These are phyloP conservation scores for Tolypocladium pustulatum DNA, from an alignment of 2,329 filamentous ascomycete genomes.

Conservation along the genomic window DNA sequence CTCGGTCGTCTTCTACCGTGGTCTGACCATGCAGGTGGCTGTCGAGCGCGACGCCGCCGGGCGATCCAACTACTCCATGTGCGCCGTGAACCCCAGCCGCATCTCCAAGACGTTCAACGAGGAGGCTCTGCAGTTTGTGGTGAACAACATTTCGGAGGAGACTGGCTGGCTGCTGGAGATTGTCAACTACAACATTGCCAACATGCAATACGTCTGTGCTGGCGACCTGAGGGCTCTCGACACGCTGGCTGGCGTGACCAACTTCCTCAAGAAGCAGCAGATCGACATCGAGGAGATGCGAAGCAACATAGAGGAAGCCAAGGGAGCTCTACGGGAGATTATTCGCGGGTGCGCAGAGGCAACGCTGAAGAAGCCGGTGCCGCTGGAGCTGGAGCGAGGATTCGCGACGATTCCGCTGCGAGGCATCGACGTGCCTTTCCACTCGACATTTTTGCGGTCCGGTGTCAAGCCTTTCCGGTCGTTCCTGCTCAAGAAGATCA, in stretches of 20 bases:
- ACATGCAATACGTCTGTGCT: conserved; percentile 66
- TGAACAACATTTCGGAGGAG: conserved; percentile 87
- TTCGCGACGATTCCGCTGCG: conserved; percentile 95
- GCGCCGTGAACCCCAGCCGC: conserved; percentile 94
- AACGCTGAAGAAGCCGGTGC: conserved; percentile 79
- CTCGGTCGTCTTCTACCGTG: conserved; percentile 97
- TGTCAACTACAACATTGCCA: conserved; percentile 87
- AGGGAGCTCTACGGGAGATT: conserved; percentile 80
- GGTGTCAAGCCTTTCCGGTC: conserved; percentile 98
- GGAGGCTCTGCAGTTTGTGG: conserved; percentile 90
- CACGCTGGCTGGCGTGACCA: conserved; percentile 69
- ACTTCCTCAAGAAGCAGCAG: conserved; percentile 93
- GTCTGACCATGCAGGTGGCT: conserved; percentile 97
- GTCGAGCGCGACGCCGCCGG: conserved; percentile 91
- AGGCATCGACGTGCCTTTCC: conserved; percentile 98
- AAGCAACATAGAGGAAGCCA: conserved; percentile 83
- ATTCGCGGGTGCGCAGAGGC: conserved; percentile 80
- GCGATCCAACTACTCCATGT: conserved; percentile 98
- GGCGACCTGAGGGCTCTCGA: conserved; percentile 63
- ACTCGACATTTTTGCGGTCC: conserved; percentile 93
- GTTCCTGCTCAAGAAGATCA: conserved; percentile 99
- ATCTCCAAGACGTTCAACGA: conserved; percentile 99
- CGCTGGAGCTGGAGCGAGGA: conserved; percentile 83
- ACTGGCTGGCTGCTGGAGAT: conserved; percentile 96
- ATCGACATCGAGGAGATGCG: conserved; percentile 93